These are phyloP conservation scores for Colletotrichum sp. DNA, from an alignment of 2,329 filamentous ascomycete species.

Conservation along the genomic window DNA sequence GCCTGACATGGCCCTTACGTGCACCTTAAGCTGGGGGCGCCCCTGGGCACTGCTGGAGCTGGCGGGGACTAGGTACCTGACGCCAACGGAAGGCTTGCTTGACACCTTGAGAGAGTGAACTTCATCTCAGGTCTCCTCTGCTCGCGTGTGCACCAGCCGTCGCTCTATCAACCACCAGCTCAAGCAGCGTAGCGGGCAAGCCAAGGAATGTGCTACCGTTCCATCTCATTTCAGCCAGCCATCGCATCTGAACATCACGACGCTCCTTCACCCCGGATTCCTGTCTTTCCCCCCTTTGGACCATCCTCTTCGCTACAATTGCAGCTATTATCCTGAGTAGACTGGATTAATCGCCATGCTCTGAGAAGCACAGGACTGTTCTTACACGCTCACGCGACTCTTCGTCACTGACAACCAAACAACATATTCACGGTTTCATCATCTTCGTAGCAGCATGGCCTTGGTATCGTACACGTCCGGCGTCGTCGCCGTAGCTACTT, in stretches of 20 bases:
- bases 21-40: neutral
- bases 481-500: slow-evolving; percentile 23
- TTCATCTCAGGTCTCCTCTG: neutral
- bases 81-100: neutral
- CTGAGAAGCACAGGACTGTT: neutral
- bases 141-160: neutral
- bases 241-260: neutral
- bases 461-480: slow-evolving; percentile 4
- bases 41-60: neutral
- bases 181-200: neutral
- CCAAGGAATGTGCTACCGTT: neutral
- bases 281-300: neutral
- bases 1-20: neutral
- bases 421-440: neutral
- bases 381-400: neutral
- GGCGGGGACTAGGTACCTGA: neutral
- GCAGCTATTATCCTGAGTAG: neutral
- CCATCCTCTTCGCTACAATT: neutral
- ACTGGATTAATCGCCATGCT: neutral
- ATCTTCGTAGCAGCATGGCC: neutral
- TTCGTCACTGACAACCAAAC: neutral
- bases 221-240: neutral
- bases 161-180: neutral
- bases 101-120: neutral
- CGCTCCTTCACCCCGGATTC: neutral